phyloP scores from a whole-genome alignment of 768 basidiomycete species.

The Trametes maxima region DNA sequence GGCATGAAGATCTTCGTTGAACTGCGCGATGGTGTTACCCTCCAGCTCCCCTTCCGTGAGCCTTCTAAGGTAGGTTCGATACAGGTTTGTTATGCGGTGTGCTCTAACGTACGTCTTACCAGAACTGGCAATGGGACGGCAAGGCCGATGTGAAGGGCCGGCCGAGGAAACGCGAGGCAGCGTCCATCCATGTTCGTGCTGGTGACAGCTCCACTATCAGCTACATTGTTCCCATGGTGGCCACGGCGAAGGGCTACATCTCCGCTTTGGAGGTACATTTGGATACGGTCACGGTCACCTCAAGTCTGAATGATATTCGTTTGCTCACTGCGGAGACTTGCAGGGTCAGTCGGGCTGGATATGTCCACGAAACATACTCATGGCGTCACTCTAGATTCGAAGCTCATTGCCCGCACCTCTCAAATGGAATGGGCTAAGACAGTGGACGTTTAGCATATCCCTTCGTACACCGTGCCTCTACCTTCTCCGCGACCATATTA shows the following conservation, averaged over 20 bases:
- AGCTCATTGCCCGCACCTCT: constrained; percentile 80
- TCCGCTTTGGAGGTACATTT: constrained; percentile 81
- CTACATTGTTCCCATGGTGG: constrained; percentile 83
- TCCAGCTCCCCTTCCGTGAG: constrained; percentile 91
- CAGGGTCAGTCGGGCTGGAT: constrained; percentile 50
- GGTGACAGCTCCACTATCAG: constrained; percentile 85
- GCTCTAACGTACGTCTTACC: background rate
- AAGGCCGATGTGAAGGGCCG: constrained; percentile 47
- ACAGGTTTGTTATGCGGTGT: background rate
- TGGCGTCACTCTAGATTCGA: constrained; percentile 49
- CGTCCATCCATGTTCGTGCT: constrained; percentile 71
- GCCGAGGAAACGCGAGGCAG: constrained; percentile 60
- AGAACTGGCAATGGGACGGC: constrained; percentile 96
- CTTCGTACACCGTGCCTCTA: constrained; percentile 74
- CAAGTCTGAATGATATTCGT: constrained; percentile 86
- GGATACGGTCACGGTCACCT: constrained; percentile 73
- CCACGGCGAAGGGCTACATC: constrained; percentile 73
- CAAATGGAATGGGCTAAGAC: constrained; percentile 77
- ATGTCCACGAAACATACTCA: background rate
- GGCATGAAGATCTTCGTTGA: constrained; percentile 80
- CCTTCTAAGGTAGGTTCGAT: constrained; percentile 67
- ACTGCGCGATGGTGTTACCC: constrained; percentile 70
- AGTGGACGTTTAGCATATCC: constrained; percentile 76
- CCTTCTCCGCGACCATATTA: constrained; percentile 90
- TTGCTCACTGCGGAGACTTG: constrained; percentile 79